Conservation (phyloP, 2,329 filamentous ascomycete species). For the Didymosphaeria variabile region DNA sequence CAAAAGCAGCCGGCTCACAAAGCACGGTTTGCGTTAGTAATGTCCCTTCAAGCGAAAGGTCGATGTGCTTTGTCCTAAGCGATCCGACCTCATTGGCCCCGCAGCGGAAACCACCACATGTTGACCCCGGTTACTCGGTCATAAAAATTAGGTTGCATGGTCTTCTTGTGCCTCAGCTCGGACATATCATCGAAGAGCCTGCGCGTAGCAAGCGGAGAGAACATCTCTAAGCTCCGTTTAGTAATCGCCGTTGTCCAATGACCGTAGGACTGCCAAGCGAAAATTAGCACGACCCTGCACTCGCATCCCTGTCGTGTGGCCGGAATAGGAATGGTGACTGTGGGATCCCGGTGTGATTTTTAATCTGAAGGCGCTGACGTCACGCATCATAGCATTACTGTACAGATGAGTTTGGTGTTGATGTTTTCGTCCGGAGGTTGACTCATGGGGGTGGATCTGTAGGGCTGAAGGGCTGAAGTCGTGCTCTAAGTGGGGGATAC, state of each 20-base stretch:
- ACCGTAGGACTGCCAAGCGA: neutral
- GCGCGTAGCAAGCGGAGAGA: neutral
- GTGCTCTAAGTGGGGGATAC: neutral
- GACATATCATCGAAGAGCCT: neutral
- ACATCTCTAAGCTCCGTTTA: constrained; percentile 13
- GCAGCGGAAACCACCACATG: neutral
- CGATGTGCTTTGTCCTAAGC: neutral
- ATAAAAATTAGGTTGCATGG: constrained; percentile 6
- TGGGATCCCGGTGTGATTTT: neutral
- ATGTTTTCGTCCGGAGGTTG: constrained; percentile 15
- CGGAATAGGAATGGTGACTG: neutral
- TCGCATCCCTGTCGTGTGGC: neutral
- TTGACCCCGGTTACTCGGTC: neutral
- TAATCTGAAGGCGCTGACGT: constrained; percentile 11
- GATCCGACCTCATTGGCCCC: neutral
- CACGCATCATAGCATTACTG: constrained; percentile 9
- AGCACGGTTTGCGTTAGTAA: constrained; percentile 16
- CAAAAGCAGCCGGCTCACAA: constrained; percentile 16
- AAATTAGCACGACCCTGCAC: neutral
- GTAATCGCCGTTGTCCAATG: constrained; percentile 13
- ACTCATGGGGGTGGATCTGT: neutral
- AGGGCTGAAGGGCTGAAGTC: neutral
- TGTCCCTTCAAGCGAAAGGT: neutral
- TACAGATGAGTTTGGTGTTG: constrained; percentile 11
- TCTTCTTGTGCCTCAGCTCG: neutral